A percentile compares a stretch with the other conserved stretches of the same genome.
phyloP scores from a whole-genome alignment of 225 moss, liverwort and hornwort genomes.

The Bryum argenteum region DNA sequence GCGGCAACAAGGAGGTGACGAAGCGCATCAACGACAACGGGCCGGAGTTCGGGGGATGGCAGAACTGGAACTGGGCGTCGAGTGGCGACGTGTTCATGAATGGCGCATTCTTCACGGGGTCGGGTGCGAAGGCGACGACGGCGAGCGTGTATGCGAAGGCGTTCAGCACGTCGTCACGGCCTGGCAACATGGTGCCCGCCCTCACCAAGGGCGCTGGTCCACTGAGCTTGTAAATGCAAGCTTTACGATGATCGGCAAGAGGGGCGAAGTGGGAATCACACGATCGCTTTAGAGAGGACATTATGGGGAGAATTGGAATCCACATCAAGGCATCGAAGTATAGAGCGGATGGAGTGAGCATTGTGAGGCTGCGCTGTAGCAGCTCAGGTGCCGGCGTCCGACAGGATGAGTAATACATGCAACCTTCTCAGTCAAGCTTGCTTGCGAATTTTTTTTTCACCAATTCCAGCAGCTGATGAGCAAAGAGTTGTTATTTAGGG shows the following conservation, averaged over 20 bases:
- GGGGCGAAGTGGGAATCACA: neutral
- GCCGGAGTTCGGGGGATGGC: slow-evolving; percentile 42
- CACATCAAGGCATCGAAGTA: too few species aligned
- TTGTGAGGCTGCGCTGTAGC: slow-evolving; percentile 22
- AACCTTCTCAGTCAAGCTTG: slow-evolving; percentile 22
- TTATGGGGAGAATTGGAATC: too few species aligned
- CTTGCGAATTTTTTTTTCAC: neutral
- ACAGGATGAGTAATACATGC: neutral
- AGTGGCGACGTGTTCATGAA: slow-evolving; percentile 38
- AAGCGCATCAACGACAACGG: slow-evolving; percentile 53
- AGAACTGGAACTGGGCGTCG: slow-evolving; percentile 57
- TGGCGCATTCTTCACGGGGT: slow-evolving; percentile 41
- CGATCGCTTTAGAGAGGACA: neutral
- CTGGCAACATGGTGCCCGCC: slow-evolving; percentile 38
- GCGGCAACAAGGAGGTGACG: slow-evolving; percentile 39
- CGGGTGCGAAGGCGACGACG: slow-evolving; percentile 36
- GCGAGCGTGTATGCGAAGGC: slow-evolving; percentile 42
- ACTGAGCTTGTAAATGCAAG: neutral
- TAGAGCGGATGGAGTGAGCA: too few species aligned
- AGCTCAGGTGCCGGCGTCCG: neutral
- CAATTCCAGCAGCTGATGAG: slow-evolving; percentile 3
- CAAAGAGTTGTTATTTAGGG: slow-evolving; percentile 4
- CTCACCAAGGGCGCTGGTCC: slow-evolving; percentile 46
- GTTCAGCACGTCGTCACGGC: slow-evolving; percentile 37
- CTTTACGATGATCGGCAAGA: too few species aligned